phyloP scores from a whole-genome alignment of 305 asterid genomes.

The Solanum hybrid region DNA sequence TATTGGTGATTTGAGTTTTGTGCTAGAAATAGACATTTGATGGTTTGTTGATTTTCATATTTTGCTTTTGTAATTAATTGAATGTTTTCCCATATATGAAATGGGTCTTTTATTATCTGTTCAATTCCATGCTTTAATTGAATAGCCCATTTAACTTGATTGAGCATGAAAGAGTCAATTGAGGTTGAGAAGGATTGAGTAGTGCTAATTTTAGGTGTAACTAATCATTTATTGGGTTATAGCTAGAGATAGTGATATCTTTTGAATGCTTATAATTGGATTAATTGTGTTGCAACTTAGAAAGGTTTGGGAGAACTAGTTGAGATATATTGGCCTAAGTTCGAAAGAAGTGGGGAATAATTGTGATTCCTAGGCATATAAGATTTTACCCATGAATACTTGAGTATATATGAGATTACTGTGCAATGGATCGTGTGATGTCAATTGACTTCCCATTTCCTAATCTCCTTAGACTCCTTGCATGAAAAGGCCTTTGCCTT shows the following conservation, averaged over 20 bases:
- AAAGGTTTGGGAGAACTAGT: background rate
- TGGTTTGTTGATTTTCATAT: background rate
- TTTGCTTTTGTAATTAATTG: background rate
- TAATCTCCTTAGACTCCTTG: background rate
- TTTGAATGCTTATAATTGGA: background rate
- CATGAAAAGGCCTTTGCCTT: background rate
- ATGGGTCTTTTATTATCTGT: background rate
- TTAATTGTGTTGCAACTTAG: background rate
- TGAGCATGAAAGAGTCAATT: background rate
- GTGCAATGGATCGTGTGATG: background rate
- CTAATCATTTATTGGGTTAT: background rate
- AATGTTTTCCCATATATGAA: background rate
- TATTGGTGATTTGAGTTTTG: background rate
- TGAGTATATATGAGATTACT: background rate
- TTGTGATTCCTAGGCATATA: background rate
- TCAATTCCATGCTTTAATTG: background rate
- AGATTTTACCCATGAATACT: background rate
- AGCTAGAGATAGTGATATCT: background rate
- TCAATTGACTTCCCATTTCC: background rate
- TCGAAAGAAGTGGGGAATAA: background rate
- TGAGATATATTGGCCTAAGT: background rate
- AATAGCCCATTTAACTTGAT: background rate
- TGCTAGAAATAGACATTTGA: background rate
- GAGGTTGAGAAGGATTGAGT: background rate
- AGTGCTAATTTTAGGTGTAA: background rate